Conservation (phyloP, 495 filamentous ascomycete genomes). For the Annulohypoxylon stygium region DNA sequence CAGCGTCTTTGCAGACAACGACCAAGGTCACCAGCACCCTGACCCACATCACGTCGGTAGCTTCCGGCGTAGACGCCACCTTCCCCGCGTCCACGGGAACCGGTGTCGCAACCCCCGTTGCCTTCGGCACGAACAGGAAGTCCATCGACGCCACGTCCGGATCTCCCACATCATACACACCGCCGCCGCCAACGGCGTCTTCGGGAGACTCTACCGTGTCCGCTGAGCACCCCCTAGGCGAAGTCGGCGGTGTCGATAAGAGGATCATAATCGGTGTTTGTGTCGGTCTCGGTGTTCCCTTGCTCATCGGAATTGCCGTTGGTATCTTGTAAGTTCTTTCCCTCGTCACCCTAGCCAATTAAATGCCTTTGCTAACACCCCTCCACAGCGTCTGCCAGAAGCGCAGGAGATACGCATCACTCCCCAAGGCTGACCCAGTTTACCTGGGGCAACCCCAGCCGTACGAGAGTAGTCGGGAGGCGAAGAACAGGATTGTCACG, state of each 20-base stretch:
- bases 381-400: conserved; percentile 33
- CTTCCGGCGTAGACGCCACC: conserved; percentile 53
- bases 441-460: conserved; percentile 22
- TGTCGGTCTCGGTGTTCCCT: conserved; percentile 60
- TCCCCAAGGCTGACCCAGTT: conserved; percentile 26
- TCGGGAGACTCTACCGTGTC: conserved; percentile 12
- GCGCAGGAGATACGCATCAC: conserved; percentile 30
- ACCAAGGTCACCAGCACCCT: conserved; percentile 49
- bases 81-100: conserved; percentile 53
- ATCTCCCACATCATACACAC: conserved; percentile 49
- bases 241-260: conserved; percentile 48
- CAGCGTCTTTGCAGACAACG: conserved; percentile 59
- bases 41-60: conserved; percentile 55
- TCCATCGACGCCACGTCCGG: conserved; percentile 55
- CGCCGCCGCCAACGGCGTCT: conserved; percentile 39
- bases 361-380: conserved; percentile 14
- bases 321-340: conserved; percentile 55
- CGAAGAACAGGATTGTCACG: conserved; percentile 8
- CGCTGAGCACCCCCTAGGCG: conserved; percentile 28
- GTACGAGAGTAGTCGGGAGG: neutral
- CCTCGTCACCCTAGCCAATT: neutral
- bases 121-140: conserved; percentile 57
- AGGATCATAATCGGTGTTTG: conserved; percentile 60
- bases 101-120: conserved; percentile 50
- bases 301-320: conserved; percentile 49